Base-by-base conservation (phyloP, 2,329 filamentous ascomycete species). In the Colletotrichum phormii region DNA sequence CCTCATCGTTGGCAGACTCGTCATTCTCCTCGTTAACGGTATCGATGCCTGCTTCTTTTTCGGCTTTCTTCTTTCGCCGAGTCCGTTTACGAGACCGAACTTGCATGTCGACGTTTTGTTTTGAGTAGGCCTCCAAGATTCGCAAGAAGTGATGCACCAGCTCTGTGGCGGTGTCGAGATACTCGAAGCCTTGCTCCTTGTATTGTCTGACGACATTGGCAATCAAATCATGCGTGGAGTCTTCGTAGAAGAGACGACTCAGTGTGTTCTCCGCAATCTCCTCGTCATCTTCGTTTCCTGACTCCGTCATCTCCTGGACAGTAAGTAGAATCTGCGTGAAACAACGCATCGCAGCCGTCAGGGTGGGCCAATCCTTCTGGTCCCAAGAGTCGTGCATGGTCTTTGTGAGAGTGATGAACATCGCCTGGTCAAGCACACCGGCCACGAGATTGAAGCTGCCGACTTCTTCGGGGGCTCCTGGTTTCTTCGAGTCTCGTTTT, bases 251-350 rank as follows among this genome's bases (percentile, higher is more conserved):
- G n/a, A 99, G 94, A 74, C 96, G 94, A 78, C 93, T 97, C 64
- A 98, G 90, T 13, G 97, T 98, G 77, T 99, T 99, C 80, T 99
- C 96, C 0, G 97, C 96, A 80, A 99, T 98, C 77, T 98, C 97
- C 79, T 97, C 93, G 76, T 99, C 94, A n/a, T 98, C 95, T 75
- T 98, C 95, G 35, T 94, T 89, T 0, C 90, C 88, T 1, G 94
- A 97, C 59, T 93, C 91, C 1, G 92, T 87, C 95, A 99, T 98
- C 74, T 97, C 94, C 78, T 98, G 95, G 2, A 98, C 93, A 0
- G 95, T 98, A 31, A 98, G 88, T 24, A 98, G 86, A 76, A 98
- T 97, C 79, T 98, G 95, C 0, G 95, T 98, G 79, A 98, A 97
- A 80, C 95, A 98, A 67, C 94, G 92, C 91, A 98, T 97, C 60